These are phyloP conservation scores for Haplosporangium gracile DNA, from an alignment of 192 early-diverging fungal genomes.

Conservation along the genomic window DNA sequence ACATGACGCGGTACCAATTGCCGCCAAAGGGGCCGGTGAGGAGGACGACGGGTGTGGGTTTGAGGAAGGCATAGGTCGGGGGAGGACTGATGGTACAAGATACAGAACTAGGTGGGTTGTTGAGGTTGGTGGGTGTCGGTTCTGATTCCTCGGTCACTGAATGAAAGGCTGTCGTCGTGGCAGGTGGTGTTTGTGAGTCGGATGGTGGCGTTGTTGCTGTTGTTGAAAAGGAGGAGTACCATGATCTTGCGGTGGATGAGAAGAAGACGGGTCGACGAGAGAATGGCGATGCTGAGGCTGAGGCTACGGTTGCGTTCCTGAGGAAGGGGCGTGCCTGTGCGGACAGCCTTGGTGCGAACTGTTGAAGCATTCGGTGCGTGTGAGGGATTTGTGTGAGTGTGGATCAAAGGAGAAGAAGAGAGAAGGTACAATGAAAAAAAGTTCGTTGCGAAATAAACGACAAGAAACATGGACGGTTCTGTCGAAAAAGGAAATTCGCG, in stretches of 20 bases:
- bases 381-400: not conserved
- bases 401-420: not conserved
- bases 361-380: conserved; percentile 11
- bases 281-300: conserved; percentile 14
- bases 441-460: too few species aligned
- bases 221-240: not conserved
- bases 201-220: conserved; percentile 2
- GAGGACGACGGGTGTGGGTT: conserved; percentile 52
- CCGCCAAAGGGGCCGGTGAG: conserved; percentile 53
- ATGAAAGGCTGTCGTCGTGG: not conserved
- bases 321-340: not conserved
- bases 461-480: not conserved
- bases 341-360: conserved; percentile 7
- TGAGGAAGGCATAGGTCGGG: conserved; percentile 45
- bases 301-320: not conserved
- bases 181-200: not conserved
- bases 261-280: conserved; percentile 36
- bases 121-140: conserved; percentile 31
- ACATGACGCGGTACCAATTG: conserved; percentile 27
- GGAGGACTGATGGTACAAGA: conserved; percentile 45
- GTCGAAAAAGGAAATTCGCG: conserved; percentile 4
- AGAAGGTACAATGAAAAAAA: not conserved
- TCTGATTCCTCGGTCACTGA: not conserved
- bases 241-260: conserved; percentile 27
- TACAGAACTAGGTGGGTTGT: conserved; percentile 23